phyloP scores from a whole-genome alignment of 768 basidiomycete species.

The Auricularia sp. region DNA sequence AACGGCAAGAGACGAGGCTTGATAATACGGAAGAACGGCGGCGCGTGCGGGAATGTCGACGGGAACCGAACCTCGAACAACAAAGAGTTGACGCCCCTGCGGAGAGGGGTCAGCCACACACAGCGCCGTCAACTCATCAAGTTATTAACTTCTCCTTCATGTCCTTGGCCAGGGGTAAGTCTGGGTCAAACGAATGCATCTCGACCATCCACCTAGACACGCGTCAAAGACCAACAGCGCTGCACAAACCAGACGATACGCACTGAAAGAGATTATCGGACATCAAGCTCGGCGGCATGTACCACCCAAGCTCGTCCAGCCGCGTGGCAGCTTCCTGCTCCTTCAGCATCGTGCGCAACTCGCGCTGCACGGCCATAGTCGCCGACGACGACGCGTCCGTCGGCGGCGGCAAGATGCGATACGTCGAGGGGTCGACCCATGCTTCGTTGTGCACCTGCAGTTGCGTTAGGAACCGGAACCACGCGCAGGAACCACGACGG shows the following conservation, averaged over 20 bases:
- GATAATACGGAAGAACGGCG: slow-evolving; percentile 69
- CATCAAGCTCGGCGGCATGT: slow-evolving; percentile 54
- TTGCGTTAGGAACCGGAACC: no score
- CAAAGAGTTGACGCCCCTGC: slow-evolving; percentile 49
- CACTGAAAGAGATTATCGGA: slow-evolving; percentile 63
- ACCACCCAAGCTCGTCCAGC: slow-evolving; percentile 57
- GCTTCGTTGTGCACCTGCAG: slow-evolving; percentile 42
- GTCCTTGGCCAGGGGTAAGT: slow-evolving; percentile 52
- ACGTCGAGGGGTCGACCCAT: slow-evolving; percentile 37
- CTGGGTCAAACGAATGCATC: slow-evolving; percentile 56
- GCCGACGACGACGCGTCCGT: slow-evolving; percentile 43
- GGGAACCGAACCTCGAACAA: slow-evolving; percentile 69
- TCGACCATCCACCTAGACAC: slow-evolving; percentile 17
- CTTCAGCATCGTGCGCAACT: slow-evolving; percentile 50
- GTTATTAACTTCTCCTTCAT: slow-evolving; percentile 36
- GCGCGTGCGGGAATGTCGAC: slow-evolving; percentile 52
- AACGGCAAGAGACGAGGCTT: slow-evolving; percentile 67
- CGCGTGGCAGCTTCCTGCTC: slow-evolving; percentile 38
- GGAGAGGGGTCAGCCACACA: background rate
- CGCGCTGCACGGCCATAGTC: slow-evolving; percentile 48
- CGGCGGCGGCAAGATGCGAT: slow-evolving; percentile 51
- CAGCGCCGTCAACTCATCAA: background rate
- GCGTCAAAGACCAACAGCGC: background rate
- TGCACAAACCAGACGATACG: slow-evolving; percentile 31
- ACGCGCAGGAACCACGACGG: no score